These are phyloP conservation scores for Ceratocystis alfenasii DNA, from an alignment of 2,329 filamentous ascomycete genomes.

Conservation along the genomic window DNA sequence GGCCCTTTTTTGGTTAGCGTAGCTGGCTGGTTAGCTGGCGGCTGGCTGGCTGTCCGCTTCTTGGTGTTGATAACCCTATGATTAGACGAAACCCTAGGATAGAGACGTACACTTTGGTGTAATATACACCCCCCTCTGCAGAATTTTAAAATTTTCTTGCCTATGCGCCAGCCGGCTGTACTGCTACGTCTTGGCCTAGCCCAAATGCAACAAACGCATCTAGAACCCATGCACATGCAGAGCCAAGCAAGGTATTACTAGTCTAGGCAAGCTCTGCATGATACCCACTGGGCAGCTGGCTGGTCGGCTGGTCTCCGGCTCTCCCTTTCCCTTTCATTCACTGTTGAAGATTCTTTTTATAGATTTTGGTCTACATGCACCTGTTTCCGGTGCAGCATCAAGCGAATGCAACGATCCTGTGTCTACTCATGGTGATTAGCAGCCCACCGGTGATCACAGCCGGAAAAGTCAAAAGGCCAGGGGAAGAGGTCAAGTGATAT, in stretches of 20 bases:
- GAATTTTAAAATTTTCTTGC: too few relatives aligned
- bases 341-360: conserved; percentile 3
- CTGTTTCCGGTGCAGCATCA: not conserved
- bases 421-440: too few relatives aligned
- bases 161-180: not conserved
- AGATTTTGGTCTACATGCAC: not conserved
- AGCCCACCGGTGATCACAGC: too few relatives aligned
- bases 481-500: too few relatives aligned
- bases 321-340: not conserved
- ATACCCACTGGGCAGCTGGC: not conserved
- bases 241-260: not conserved
- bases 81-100: too few relatives aligned
- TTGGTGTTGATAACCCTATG: too few relatives aligned
- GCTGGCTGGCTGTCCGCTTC: too few relatives aligned
- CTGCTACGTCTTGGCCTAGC: not conserved
- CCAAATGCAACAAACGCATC: not conserved
- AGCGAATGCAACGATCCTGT: not conserved
- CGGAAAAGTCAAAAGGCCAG: too few relatives aligned
- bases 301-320: not conserved
- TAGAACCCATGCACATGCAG: not conserved
- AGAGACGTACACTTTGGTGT: not conserved
- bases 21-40: too few relatives aligned
- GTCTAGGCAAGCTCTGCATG: not conserved
- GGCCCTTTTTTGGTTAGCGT: too few relatives aligned
- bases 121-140: not conserved